Evolutionary conservation across 768 basidiomycete genomes (phyloP).

Genomic region (Heimioporus sp.): DNA sequence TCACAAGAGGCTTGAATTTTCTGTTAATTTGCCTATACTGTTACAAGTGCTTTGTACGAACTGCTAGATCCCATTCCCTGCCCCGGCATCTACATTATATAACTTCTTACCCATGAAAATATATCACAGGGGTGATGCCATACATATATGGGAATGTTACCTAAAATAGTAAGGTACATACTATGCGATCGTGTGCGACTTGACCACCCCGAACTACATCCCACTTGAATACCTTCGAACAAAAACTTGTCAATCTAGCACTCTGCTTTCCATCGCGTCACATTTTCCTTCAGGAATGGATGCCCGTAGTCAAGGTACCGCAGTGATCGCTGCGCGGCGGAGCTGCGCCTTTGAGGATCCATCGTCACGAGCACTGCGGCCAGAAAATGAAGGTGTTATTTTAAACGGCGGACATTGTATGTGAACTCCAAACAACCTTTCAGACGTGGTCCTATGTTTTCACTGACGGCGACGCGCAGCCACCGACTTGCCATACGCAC

Average conservation of each 20-base stretch:
- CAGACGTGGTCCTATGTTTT: not conserved
- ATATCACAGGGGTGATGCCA: constrained; percentile 13
- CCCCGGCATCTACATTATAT: no score
- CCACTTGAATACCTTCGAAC: no score
- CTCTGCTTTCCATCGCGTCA: not conserved
- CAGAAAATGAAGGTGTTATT: not conserved
- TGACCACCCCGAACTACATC: no score
- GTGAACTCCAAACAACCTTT: not conserved
- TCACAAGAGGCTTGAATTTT: not conserved
- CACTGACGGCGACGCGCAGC: not conserved
- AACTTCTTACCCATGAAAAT: no score
- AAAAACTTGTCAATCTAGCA: no score
- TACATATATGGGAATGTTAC: constrained; percentile 9
- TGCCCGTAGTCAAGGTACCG: not conserved
- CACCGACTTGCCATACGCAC: not conserved
- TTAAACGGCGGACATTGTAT: not conserved
- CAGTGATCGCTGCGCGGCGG: constrained; percentile 4
- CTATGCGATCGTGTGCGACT: not conserved
- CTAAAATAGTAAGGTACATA: not conserved
- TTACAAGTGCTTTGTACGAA: not conserved
- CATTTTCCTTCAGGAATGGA: not conserved
- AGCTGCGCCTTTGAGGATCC: constrained; percentile 2
- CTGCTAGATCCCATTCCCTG: no score
- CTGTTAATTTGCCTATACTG: not conserved
- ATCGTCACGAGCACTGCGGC: not conserved